phyloP scores from a whole-genome alignment of 75 land plant genomes.

The Ceratopteris richardii region DNA sequence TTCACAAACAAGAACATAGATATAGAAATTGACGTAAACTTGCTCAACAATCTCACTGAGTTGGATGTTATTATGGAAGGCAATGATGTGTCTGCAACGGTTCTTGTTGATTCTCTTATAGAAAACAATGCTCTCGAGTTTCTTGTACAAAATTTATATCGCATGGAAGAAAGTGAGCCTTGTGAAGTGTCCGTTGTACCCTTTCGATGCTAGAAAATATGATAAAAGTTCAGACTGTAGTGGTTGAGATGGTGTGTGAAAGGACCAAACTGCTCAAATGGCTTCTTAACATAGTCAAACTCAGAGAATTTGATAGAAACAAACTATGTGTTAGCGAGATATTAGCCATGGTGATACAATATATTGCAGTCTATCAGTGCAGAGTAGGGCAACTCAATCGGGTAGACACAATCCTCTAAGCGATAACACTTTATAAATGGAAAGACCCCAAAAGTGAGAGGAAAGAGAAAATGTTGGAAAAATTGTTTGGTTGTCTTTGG shows the following conservation, averaged over 20 bases:
- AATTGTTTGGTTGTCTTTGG: constrained; percentile 91
- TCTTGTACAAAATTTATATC: constrained; percentile 66
- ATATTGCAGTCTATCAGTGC: constrained; percentile 72
- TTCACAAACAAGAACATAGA: constrained; percentile 78
- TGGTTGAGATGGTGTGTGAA: constrained; percentile 87
- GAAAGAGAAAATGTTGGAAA: constrained; percentile 98
- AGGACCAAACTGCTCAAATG: constrained; percentile 80
- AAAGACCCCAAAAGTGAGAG: constrained; percentile 81
- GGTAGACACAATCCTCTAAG: constrained; percentile 79
- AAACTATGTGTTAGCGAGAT: constrained; percentile 97
- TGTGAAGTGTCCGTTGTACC: constrained; percentile 72
- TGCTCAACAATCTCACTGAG: constrained; percentile 81
- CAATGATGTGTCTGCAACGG: constrained; percentile 58
- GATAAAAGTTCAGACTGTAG: constrained; percentile 79
- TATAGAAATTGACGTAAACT: constrained; percentile 62
- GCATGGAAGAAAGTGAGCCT: constrained; percentile 76
- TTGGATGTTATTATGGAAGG: constrained; percentile 69
- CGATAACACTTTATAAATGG: constrained; percentile 89
- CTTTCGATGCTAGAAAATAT: constrained; percentile 77
- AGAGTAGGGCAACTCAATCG: constrained; percentile 92
- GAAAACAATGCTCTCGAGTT: constrained; percentile 88
- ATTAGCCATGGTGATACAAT: constrained; percentile 85
- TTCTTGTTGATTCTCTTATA: constrained; percentile 66
- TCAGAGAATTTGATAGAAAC: constrained; percentile 81
- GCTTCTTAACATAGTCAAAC: constrained; percentile 74